Base-by-base conservation (phyloP, 1,284 basidiomycete species). In the Apiotrichum porosum region DNA sequence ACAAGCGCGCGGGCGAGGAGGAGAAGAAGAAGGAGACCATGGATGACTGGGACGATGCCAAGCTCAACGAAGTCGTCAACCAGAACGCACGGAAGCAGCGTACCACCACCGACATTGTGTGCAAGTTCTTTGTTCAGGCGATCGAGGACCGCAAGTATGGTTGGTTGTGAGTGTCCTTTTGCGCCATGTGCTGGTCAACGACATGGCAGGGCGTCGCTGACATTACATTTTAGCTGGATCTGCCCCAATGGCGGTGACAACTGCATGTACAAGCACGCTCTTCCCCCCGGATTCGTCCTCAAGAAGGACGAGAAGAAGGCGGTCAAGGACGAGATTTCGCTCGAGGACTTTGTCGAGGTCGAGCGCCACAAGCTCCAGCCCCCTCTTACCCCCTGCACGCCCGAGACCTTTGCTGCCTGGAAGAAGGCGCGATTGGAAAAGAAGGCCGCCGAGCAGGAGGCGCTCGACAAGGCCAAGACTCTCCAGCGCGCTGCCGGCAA, bases 41-140 rank as follows among this genome's bases (percentile, higher is more conserved):
- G 94, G 93, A 97, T 62, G 85, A 79, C 61, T 99, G 94, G 94
- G 92, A 97, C 75, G 88, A 97, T 59, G 92, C 84, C 60, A 97
- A 94, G 74, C 77, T 98, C 42, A 79, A 83, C 41, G 81, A 76
- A 22, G 95, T 98, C 50, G 88, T 98, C 9, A 65, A 84, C 14
- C 88, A 87, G 44, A 97, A 97, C 73, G 79, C 81, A 49, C 89
- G 89, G 28, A 97, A 95, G 72, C 92, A 92, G 42, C 81, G 83
- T 61, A 93, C 86, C 26, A 91, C 85, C 3, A 98, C 94, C 37
- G 92, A 95, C 69, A 95, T 97, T 65, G 93, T 97, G 9, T 97
- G 94, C 83, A 97, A 94, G 75, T 84, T 78, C 76, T 98, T 98
- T 68, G 86, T 99, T 57, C 85, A 97, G 66, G 95, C 94, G 22